phyloP scores from a whole-genome alignment of 2,329 filamentous ascomycete genomes.

The Alternaria burnsii region DNA sequence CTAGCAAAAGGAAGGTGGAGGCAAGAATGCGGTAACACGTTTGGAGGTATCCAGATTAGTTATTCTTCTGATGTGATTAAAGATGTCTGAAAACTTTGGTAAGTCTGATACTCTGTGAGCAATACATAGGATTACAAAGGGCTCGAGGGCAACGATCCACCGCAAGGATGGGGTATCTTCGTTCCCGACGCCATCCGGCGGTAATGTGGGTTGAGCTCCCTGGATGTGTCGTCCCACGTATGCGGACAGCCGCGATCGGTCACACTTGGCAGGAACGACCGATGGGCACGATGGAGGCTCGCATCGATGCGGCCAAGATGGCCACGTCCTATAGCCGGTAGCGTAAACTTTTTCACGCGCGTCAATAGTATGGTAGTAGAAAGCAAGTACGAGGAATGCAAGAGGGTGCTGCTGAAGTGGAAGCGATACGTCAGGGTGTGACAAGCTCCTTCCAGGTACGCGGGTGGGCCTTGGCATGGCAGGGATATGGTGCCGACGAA shows the following conservation, averaged over 20 bases:
- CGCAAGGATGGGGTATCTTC: conserved; percentile 1
- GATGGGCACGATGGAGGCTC: neutral
- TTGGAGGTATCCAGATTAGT: neutral
- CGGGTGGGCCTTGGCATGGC: conserved; percentile 16
- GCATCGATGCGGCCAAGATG: neutral
- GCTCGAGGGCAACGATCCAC: neutral
- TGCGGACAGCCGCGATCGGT: neutral
- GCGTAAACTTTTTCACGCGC: neutral
- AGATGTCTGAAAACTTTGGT: neutral
- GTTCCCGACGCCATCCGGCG: neutral
- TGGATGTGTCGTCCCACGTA: neutral
- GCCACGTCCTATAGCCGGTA: neutral
- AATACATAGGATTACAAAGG: neutral
- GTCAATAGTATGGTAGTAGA: too few relatives aligned
- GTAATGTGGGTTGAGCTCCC: conserved; percentile 1
- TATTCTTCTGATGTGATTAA: neutral
- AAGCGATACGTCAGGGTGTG: conserved; percentile 2
- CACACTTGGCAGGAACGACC: neutral
- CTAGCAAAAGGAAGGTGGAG: too few relatives aligned
- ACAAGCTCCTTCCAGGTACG: conserved; percentile 16
- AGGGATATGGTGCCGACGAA: conserved; percentile 18
- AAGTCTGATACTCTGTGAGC: neutral
- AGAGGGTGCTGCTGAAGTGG: neutral
- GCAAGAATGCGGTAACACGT: neutral
- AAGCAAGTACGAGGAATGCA: neutral